Evolutionary conservation across 148 eudicot genomes (phyloP).

Genomic region (Nepenthes mirabilis): DNA sequence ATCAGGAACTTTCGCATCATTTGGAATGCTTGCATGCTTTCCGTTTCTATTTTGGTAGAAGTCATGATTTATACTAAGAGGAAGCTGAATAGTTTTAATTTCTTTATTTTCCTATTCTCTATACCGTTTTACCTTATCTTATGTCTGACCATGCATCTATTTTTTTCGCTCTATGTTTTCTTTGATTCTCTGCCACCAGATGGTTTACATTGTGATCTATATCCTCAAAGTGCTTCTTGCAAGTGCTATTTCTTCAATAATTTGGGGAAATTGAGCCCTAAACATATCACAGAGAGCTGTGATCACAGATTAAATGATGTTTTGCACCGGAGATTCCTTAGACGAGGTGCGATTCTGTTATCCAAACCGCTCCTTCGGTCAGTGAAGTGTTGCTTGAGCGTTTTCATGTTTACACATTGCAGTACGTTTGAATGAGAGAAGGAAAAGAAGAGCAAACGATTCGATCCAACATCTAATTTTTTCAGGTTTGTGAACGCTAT

Average conservation of each 20-base stretch:
- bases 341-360: conserved; percentile 52
- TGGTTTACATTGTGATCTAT: conserved; percentile 37
- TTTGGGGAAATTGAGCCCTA: conserved; percentile 38
- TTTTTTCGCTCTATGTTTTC: too few relatives aligned
- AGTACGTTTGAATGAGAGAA: conserved; percentile 59
- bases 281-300: conserved; percentile 13
- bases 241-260: conserved; percentile 72
- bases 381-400: not conserved
- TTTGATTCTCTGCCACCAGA: conserved; percentile 19
- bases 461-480: conserved; percentile 9
- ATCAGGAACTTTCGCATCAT: too few relatives aligned
- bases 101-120: too few relatives aligned
- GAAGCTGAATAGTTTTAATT: too few relatives aligned
- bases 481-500: conserved; percentile 22
- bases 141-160: too few relatives aligned
- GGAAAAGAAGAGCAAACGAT: conserved; percentile 20
- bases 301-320: conserved; percentile 48
- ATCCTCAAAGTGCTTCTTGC: conserved; percentile 51
- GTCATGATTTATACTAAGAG: too few relatives aligned
- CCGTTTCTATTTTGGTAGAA: not conserved
- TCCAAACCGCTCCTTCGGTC: not conserved
- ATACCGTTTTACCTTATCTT: too few relatives aligned
- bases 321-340: conserved; percentile 70
- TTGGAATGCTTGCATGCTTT: not conserved
- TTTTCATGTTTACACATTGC: conserved; percentile 14